Evolutionary conservation across 2,329 filamentous ascomycete genomes (phyloP), one percentile per base, ranked within the genome.

Genomic region (Colletotrichum godetiae): DNA sequence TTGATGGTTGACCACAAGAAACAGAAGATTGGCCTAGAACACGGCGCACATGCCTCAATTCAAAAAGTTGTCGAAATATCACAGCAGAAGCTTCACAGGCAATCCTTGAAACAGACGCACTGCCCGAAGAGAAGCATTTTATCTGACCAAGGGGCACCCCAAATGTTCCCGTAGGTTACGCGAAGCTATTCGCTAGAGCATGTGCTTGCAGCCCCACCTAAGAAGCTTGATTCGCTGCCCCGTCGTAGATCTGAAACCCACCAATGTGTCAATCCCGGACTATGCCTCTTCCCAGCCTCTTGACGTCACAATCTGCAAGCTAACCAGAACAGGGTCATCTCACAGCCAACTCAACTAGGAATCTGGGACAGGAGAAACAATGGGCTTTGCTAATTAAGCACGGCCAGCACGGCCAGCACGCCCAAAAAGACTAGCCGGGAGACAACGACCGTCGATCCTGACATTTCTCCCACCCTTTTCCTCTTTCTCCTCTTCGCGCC

Each of bases 181-280:
- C 37, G 49, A 24, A 27, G 31, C 35, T 57, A 33, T 61, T 61
- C n/a, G 35, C 37, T 22, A 37, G 33, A 29, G 27, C 35, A 52
- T 49, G 19, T 49, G 42, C 37, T 33, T 27, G 13, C 15, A 24
- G 49, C 67, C 60, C 67, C 46, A n/a, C 67, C 6, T 8, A 31
- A 49, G 53, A 73, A 70, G 71, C 71, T 73, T 73, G 71, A 71
- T 65, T 62, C 19, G 55, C 31, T 71, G 52, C 55, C 71, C 58
- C 60, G 29, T 61, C 11, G 49, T 60, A 37, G 35, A 65, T 61
- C 71, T 71, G 71, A 73, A 73, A 73, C 71, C 67, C 60, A 52
- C 67, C 59, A 66, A 27, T 31, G 49, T 27, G 31, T 27, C 46
- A 27, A 66, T 71, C 67, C 67, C 61, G 6, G 71, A 37, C 71